These are phyloP conservation scores for Rhodotorula glutinis DNA, from an alignment of 1,284 basidiomycete species.

Conservation along the genomic window DNA sequence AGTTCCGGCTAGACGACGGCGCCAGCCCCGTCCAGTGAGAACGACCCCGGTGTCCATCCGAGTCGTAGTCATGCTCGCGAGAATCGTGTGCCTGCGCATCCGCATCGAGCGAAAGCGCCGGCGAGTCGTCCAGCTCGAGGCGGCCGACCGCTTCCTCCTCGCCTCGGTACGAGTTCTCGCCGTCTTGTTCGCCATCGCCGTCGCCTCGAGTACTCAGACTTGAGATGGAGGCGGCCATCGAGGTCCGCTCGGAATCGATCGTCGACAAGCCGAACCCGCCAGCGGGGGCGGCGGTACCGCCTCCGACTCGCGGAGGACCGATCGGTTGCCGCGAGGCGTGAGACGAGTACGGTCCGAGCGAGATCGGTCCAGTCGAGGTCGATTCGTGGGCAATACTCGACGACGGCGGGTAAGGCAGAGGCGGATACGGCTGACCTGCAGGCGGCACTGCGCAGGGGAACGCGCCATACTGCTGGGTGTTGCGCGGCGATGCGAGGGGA, in stretches of 20 bases:
- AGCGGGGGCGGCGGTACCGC: neutral
- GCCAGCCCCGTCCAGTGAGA: neutral
- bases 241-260: neutral
- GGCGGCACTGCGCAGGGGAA: slow-evolving; percentile 5
- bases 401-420: slow-evolving; percentile 25
- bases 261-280: slow-evolving; percentile 2
- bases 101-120: neutral
- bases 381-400: neutral
- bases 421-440: slow-evolving; percentile 8
- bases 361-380: slow-evolving; percentile 11
- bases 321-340: slow-evolving; percentile 4
- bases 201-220: slow-evolving; percentile 17
- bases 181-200: slow-evolving; percentile 7
- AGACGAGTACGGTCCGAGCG: slow-evolving; percentile 5
- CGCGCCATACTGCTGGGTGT: neutral
- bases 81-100: too few species aligned
- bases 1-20: too few species aligned
- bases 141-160: slow-evolving; percentile 33
- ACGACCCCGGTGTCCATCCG: neutral
- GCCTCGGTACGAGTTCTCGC: slow-evolving; percentile 8
- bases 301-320: neutral
- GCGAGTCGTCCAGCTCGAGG: slow-evolving; percentile 27
- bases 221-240: slow-evolving; percentile 10
- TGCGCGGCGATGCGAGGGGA: slow-evolving; percentile 22
- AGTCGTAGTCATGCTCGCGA: too few species aligned